Evolutionary conservation across 2,329 filamentous ascomycete genomes (phyloP).

Genomic region (Scedosporium boydii): DNA sequence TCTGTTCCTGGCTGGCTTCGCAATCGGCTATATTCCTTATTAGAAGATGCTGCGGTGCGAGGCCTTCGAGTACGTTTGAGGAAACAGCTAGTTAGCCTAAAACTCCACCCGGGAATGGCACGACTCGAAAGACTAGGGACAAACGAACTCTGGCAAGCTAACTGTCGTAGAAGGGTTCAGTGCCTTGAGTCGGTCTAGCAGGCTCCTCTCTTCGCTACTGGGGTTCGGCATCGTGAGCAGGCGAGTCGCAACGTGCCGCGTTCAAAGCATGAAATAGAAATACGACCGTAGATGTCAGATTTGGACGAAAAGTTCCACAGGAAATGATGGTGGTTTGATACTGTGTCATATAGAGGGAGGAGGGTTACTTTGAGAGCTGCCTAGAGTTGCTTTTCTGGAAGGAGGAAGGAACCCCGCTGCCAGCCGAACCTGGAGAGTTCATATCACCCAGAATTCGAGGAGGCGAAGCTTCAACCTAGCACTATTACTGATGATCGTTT

Average conservation of each 20-base stretch:
- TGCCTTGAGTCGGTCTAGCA: conserved; percentile 46
- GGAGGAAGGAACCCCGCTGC: no score
- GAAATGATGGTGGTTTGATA: no score
- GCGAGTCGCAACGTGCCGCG: not conserved
- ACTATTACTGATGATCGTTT: not conserved
- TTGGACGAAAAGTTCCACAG: no score
- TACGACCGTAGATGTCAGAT: no score
- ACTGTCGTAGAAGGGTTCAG: conserved; percentile 31
- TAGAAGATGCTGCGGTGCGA: conserved; percentile 6
- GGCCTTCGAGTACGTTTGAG: conserved; percentile 1
- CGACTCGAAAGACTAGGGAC: not conserved
- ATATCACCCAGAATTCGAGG: no score
- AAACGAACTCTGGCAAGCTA: conserved; percentile 29
- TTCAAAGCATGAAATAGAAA: not conserved
- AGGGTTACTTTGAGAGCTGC: no score
- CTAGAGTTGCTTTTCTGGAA: no score
- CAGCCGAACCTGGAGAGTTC: no score
- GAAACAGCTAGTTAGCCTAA: not conserved
- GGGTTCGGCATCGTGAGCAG: not conserved
- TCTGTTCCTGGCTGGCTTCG: conserved; percentile 33
- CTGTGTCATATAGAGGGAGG: no score
- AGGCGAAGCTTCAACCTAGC: no score
- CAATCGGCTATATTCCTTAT: conserved; percentile 20
- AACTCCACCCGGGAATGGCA: no score
- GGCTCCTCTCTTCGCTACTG: not conserved